Evolutionary conservation across 306 rosid genomes (phyloP).

Genomic region (Abrus precatorius): DNA sequence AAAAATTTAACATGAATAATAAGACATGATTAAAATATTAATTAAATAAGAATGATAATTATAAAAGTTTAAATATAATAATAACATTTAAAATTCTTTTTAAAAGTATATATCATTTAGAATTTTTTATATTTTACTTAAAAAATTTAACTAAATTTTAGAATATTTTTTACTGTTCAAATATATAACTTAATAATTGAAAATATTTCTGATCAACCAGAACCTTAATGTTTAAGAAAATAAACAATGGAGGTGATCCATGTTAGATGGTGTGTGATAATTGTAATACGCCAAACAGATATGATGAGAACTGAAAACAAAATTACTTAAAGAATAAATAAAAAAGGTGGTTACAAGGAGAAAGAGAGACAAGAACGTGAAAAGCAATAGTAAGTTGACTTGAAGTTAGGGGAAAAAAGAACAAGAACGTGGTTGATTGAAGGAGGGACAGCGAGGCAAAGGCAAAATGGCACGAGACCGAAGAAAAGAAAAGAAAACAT

Average conservation of each 20-base stretch:
- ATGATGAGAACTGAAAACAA: background rate
- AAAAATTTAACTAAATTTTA: too few species aligned
- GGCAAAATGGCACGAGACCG: slow-evolving; percentile 19
- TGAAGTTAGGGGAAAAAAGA: background rate
- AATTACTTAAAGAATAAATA: background rate
- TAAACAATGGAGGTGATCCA: background rate
- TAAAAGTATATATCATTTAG: too few species aligned
- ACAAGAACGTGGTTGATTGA: slow-evolving; percentile 32
- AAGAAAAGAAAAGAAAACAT: background rate
- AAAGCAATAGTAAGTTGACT: slow-evolving; percentile 40
- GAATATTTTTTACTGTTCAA: too few species aligned
- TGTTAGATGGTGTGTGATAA: background rate
- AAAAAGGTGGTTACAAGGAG: slow-evolving; percentile 12
- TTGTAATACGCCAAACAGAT: background rate
- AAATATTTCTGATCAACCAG: too few species aligned
- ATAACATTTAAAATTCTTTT: too few species aligned
- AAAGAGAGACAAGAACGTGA: slow-evolving; percentile 33
- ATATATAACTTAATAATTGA: too few species aligned
- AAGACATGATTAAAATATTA: too few species aligned
- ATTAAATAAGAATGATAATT: too few species aligned
- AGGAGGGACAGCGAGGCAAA: slow-evolving; percentile 45
- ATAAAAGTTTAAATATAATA: too few species aligned
- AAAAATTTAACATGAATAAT: too few species aligned
- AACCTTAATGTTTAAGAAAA: too few species aligned
- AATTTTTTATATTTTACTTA: too few species aligned